These are phyloP conservation scores for Paramecium biaurelia DNA, from an alignment of 73 alveolate genomes.

Conservation along the genomic window DNA sequence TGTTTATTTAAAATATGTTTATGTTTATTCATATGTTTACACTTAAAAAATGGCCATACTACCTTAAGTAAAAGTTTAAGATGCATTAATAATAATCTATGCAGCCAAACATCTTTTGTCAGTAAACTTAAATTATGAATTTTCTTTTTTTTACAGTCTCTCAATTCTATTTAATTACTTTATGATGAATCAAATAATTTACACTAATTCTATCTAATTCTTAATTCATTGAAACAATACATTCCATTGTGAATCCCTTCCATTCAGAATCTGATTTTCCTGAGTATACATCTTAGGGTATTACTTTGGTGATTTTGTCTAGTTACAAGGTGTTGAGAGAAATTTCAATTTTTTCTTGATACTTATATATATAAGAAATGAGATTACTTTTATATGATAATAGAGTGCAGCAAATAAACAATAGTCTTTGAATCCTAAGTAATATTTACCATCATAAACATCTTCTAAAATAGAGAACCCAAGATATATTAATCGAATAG, in stretches of 20 bases:
- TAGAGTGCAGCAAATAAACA: constrained; percentile 15
- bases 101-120: constrained; percentile 7
- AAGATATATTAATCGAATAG: background rate
- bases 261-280: background rate
- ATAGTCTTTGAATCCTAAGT: constrained; percentile 2
- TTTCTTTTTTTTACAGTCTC: background rate
- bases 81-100: background rate
- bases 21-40: background rate
- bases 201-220: background rate
- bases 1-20: background rate
- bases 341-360: background rate
- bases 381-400: constrained; percentile 6
- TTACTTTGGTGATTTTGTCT: background rate
- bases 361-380: background rate
- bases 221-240: background rate
- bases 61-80: background rate
- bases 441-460: background rate
- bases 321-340: background rate
- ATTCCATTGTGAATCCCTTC: background rate
- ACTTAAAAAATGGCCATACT: constrained; percentile 16
- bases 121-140: background rate
- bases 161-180: background rate
- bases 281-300: background rate
- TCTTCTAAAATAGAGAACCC: background rate
- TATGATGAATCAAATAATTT: background rate